Evolutionary conservation across 306 rosid genomes (phyloP), one percentile per base, ranked within the genome.

Genomic region (Hippophae gyantsensis): DNA sequence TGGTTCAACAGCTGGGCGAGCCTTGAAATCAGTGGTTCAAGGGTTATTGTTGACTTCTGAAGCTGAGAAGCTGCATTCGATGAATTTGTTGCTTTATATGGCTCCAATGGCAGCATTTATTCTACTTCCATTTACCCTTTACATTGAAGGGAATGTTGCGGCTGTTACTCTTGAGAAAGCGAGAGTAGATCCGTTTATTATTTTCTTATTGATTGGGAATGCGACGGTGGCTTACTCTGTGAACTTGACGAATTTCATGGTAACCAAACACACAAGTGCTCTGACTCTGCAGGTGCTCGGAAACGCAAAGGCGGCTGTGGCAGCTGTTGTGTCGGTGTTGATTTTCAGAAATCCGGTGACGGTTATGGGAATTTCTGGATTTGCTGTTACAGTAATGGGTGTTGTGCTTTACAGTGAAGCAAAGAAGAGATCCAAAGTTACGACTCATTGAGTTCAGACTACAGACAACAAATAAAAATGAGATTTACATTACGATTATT

Each of bases 211-310:
- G 61, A 0, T 74, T 7, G 97, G 96, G 73, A 90, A 90, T 57
- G 97, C 96, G 2, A 90, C 97, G 6, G 92, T 90, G 11, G 97
- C 97, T 9, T 90, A 90, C 66, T 66, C 87, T 77, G 97, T 90
- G n/a, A 90, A 90, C 14, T 43, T 90, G 63, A 90, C 96, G 45
- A 90, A 90, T 49, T 90, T 90, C 60, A 32, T 90, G 65, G 97
- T 90, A 6, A 90, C 97, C 12, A 90, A 90, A 42, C 96, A 90
- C 65, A 90, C 97, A 0, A 90, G 97, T 38, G 97, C 97, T 0
- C 60, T 90, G 78, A 90, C 97, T 0, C 61, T 90, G 56, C 98
- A 90, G 74, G 98, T 90, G 12, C 72, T 90, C 52, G 98, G 98
- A 3, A 90, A 90, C 64, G 98, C 96, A 1, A 90, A 90, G 67